These are phyloP conservation scores for Zostera marina DNA, from an alignment of 116 monocot species.

Conservation along the genomic window DNA sequence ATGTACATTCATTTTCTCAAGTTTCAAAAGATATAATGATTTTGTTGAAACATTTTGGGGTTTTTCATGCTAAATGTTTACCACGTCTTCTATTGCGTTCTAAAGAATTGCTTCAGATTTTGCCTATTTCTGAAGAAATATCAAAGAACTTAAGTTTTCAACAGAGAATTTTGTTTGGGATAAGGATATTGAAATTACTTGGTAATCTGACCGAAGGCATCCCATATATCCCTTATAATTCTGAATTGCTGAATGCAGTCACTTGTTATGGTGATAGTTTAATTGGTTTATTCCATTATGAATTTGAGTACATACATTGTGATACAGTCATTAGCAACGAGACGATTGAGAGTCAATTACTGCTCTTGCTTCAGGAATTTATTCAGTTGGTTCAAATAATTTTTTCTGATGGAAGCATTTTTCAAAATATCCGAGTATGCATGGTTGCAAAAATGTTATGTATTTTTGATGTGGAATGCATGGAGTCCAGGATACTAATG, in stretches of 20 bases:
- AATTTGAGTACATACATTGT: conserved; percentile 27
- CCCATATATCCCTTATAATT: conserved; percentile 25
- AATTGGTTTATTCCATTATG: conserved; percentile 41
- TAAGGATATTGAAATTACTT: conserved; percentile 55
- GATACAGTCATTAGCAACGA: conserved; percentile 15
- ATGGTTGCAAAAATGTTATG: conserved; percentile 51
- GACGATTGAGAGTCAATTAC: conserved; percentile 20
- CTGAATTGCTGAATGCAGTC: conserved; percentile 37
- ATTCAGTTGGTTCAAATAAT: conserved; percentile 37
- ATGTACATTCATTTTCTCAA: conserved; percentile 7
- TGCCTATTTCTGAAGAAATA: conserved; percentile 16
- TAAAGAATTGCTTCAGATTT: conserved; percentile 22
- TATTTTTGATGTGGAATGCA: conserved; percentile 24
- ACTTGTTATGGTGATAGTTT: conserved; percentile 31
- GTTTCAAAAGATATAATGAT: conserved; percentile 21
- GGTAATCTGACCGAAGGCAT: conserved; percentile 29
- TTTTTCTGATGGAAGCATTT: conserved; percentile 33
- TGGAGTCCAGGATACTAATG: conserved; percentile 41
- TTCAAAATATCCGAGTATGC: conserved; percentile 35
- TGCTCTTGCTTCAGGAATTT: conserved; percentile 74
- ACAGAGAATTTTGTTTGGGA: conserved; percentile 35
- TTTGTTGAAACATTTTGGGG: conserved; percentile 38
- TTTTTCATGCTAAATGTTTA: conserved; percentile 42
- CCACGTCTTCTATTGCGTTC: conserved; percentile 43
- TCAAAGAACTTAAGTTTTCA: conserved; percentile 28